Evolutionary conservation across 2,329 filamentous ascomycete species (phyloP).

Genomic region (Beauveria varroae): DNA sequence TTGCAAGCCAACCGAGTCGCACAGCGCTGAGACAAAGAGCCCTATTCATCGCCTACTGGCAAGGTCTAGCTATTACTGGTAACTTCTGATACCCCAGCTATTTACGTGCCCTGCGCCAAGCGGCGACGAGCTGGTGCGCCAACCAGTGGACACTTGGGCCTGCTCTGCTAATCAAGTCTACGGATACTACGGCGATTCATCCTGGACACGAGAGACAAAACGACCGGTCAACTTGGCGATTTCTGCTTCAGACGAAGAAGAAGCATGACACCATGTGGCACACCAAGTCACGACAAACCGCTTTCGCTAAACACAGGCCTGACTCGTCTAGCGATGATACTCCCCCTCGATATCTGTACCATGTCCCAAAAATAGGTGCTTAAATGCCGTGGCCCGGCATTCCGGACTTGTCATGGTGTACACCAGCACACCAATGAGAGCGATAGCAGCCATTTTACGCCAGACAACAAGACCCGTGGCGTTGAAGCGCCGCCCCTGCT

Average conservation of each 20-base stretch:
- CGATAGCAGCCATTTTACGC: not conserved
- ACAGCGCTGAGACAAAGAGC: not conserved
- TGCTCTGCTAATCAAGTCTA: not conserved
- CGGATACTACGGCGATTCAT: not conserved
- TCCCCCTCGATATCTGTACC: not conserved
- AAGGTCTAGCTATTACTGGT: too few species aligned
- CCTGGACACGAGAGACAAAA: not conserved
- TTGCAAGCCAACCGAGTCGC: not conserved
- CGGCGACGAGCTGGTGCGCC: not conserved
- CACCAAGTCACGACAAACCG: not conserved
- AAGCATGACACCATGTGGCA: not conserved
- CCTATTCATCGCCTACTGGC: too few species aligned
- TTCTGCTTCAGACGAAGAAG: not conserved
- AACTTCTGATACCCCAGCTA: too few species aligned
- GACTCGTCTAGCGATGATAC: slow-evolving; percentile 1
- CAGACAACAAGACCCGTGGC: slow-evolving; percentile 4
- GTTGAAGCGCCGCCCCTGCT: slow-evolving; percentile 5
- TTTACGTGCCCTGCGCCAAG: not conserved
- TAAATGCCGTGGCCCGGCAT: slow-evolving; percentile 5
- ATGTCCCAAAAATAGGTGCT: slow-evolving; percentile 9
- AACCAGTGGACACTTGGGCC: not conserved
- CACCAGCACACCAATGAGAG: not conserved
- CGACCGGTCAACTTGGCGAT: not conserved
- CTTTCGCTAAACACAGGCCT: slow-evolving; percentile 7
- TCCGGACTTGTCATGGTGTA: slow-evolving; percentile 5